These are phyloP conservation scores for Oryza nivara DNA, from an alignment of 176 grass and related monocot genomes.

Conservation along the genomic window DNA sequence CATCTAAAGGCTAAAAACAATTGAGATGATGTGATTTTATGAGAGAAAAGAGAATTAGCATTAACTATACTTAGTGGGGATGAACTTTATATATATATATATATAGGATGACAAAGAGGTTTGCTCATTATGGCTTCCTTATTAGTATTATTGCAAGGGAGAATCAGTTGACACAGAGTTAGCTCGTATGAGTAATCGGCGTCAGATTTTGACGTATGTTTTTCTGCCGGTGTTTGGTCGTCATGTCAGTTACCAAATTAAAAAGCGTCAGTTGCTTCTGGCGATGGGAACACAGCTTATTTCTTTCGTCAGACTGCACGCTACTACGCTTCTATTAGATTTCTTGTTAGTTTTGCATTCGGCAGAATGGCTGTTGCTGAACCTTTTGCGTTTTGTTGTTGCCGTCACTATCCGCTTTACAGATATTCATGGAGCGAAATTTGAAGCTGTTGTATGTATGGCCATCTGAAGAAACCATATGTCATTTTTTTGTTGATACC, in stretches of 20 bases:
- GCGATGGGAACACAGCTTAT: background rate
- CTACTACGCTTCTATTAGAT: background rate
- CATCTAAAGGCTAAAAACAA: too few relatives aligned
- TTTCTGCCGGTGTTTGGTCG: background rate
- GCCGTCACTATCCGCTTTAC: background rate
- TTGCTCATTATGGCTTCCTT: background rate
- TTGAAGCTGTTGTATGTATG: background rate
- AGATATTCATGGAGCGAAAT: background rate
- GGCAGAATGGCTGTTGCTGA: background rate
- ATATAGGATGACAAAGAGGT: too few relatives aligned
- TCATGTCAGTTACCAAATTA: background rate
- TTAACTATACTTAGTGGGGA: too few relatives aligned
- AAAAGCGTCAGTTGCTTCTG: constrained; percentile 3
- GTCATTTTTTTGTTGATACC: background rate
- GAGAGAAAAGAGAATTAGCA: too few relatives aligned
- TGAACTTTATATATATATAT: too few relatives aligned
- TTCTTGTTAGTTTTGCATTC: background rate
- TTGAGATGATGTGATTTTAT: too few relatives aligned
- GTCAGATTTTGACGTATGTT: constrained; percentile 6
- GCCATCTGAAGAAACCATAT: background rate
- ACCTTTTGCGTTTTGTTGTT: background rate
- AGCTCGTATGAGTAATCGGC: background rate
- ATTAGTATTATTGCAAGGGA: background rate
- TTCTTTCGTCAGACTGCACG: background rate
- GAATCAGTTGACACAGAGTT: background rate